Evolutionary conservation across 1,284 basidiomycete genomes (phyloP).

Genomic region (Ustilago sp.): DNA sequence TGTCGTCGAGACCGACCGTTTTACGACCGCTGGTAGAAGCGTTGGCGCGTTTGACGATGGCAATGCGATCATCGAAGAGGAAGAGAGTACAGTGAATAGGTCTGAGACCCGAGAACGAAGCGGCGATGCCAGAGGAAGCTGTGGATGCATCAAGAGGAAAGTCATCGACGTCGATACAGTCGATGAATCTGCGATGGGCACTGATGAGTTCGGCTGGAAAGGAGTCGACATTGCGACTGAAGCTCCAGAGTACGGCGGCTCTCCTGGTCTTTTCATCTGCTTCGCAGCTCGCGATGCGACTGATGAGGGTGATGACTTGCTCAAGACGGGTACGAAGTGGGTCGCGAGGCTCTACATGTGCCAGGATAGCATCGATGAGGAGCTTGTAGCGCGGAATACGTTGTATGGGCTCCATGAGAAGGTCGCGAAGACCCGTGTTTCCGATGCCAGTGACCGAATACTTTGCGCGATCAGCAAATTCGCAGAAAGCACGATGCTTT

Average conservation of each 20-base stretch:
- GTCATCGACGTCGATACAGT: conserved; percentile 94
- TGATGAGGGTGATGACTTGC: conserved; percentile 88
- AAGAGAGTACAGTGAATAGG: conserved; percentile 86
- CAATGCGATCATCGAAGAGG: conserved; percentile 92
- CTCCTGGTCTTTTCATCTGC: conserved; percentile 89
- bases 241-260: conserved; percentile 87
- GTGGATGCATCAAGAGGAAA: conserved; percentile 38
- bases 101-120: conserved; percentile 33
- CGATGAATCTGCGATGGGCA: conserved; percentile 86
- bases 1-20: conserved; percentile 85
- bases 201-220: conserved; percentile 77
- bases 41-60: conserved; percentile 87
- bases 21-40: conserved; percentile 79
- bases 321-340: conserved; percentile 75
- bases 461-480: conserved; percentile 81
- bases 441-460: conserved; percentile 83
- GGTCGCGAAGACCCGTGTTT: conserved; percentile 83
- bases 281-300: conserved; percentile 90
- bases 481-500: conserved; percentile 81
- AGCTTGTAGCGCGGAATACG: conserved; percentile 95
- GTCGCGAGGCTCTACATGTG: conserved; percentile 56
- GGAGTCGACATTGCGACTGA: conserved; percentile 85
- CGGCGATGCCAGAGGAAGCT: conserved; percentile 26
- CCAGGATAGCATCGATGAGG: conserved; percentile 77
- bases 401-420: conserved; percentile 99